Evolutionary conservation across 768 basidiomycete genomes (phyloP), one percentile per base, ranked within the genome.

Genomic region (Tulasnella sp.): DNA sequence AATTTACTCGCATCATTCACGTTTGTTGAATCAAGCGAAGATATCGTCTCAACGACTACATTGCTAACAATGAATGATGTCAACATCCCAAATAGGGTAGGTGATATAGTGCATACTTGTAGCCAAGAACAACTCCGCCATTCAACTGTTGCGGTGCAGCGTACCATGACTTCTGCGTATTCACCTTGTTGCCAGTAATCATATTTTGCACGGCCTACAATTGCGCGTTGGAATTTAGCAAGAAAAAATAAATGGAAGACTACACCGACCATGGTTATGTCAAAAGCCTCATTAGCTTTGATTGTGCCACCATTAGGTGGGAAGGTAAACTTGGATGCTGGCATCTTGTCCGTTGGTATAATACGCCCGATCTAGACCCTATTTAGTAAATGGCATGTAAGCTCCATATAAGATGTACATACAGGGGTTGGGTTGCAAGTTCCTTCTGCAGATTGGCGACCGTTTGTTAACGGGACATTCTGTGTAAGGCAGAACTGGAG

Each of bases 351-450:
- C n/a, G n/a, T n/a, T n/a, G n/a, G n/a, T n/a, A n/a, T n/a, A n/a
- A n/a, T n/a, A n/a, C n/a, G n/a, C n/a, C n/a, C n/a, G n/a, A n/a
- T n/a, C n/a, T n/a, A n/a, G n/a, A n/a, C n/a, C n/a, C n/a, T n/a
- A n/a, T n/a, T n/a, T n/a, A n/a, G n/a, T n/a, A n/a, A n/a, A n/a
- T n/a, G n/a, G n/a, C n/a, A n/a, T n/a, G n/a, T n/a, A n/a, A n/a
- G n/a, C n/a, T n/a, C n/a, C n/a, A n/a, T n/a, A n/a, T n/a, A n/a
- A n/a, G n/a, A n/a, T n/a, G n/a, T n/a, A n/a, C n/a, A n/a, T n/a
- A n/a, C n/a, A n/a, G 5, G 78, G 75, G 71, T 70, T 20, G 74
- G 72, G 63, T 80, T 81, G 64, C 78, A 74, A 39, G 76, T 78
- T 29, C 73, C 75, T 29, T 66, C 66, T n/a, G 62, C 59, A 56